Base-by-base conservation (phyloP, 1,284 basidiomycete species). In the Marasmius tenuissimus region DNA sequence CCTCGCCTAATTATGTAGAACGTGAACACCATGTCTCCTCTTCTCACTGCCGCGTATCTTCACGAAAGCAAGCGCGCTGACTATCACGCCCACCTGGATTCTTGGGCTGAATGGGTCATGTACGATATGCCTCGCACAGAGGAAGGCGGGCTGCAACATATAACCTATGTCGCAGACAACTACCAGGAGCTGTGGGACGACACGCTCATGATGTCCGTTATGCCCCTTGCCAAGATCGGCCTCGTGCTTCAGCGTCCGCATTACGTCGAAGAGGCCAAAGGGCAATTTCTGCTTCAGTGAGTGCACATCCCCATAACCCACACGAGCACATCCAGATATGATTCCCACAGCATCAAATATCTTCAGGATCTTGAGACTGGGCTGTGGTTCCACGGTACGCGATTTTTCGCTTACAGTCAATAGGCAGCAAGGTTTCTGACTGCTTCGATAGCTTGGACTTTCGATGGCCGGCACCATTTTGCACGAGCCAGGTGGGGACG, bases 71-170 rank as follows among this genome's bases (percentile, higher is more conserved):
- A 75, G 51, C 69, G 73, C 2, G 77, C 73, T 4, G 70, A 78
- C 61, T 84, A 80, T 70, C 64, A 61, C 22, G 73, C 74, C 1
- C 81, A 85, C 69, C 73, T 86, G 27, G 81, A 86, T 59, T 81
- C 85, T 14, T 89, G 87, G 86, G 86, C 83, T 4, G 85, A 87
- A 66, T 89, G 85, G 85, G 80, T 81, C 33, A 86, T 87, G 83
- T 74, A 85, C 64, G 83, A 81, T 42, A 78, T 87, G 71, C 84
- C 84, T 1, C 73, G 79, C 33, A 86, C 86, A 9, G 76, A 83
- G 58, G 85, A 87, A 69, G 80, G 80, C 7, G 85, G 86, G 3
- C 77, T 87, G 49, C 85, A 87, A 68, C 86, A 89, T 66, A 84
- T 81, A 66, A 87, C 86, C 5, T 87, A 87, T 71, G 71, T 80